Percentiles rank a stretch among this genome's conserved stretches.
phyloP scores from a whole-genome alignment of 2,329 filamentous ascomycete species.

The Sclerotiophoma versabilis region DNA sequence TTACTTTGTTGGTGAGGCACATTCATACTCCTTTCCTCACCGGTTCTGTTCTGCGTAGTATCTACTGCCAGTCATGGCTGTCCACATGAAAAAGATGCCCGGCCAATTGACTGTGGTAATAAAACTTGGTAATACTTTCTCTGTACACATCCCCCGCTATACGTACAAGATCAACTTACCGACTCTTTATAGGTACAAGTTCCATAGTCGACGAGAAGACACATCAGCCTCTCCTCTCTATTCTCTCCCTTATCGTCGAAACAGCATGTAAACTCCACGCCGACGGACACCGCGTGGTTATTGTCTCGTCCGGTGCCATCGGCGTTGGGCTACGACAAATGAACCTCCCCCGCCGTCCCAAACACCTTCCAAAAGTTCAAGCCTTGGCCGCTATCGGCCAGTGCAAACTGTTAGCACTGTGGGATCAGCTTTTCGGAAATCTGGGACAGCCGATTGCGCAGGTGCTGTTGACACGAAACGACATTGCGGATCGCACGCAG shows the following conservation, averaged over 20 bases:
- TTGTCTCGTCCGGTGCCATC: conserved; percentile 97
- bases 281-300: conserved; percentile 92
- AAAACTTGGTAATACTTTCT: conserved; percentile 72
- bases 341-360: conserved; percentile 85
- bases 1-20: conserved; percentile 2
- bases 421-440: conserved; percentile 91
- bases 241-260: conserved; percentile 90
- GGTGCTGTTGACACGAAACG: conserved; percentile 90
- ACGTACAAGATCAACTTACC: conserved; percentile 38
- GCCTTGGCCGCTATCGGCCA: conserved; percentile 95
- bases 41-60: not conserved
- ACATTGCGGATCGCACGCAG: conserved; percentile 94
- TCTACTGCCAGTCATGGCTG: conserved; percentile 32
- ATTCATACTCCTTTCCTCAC: not conserved
- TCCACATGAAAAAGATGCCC: conserved; percentile 61
- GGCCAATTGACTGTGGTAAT: conserved; percentile 76
- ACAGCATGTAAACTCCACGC: conserved; percentile 86
- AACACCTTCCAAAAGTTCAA: conserved; percentile 88
- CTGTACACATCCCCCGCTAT: conserved; percentile 33
- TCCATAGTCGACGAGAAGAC: conserved; percentile 98
- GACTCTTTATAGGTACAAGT: conserved; percentile 75
- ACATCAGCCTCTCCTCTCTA: conserved; percentile 90
- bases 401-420: conserved; percentile 91
- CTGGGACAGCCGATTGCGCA: conserved; percentile 91
- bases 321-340: conserved; percentile 91